Evolutionary conservation across 768 basidiomycete genomes (phyloP), one percentile per base, ranked within the genome.

Genomic region (Suillus occidentalis): DNA sequence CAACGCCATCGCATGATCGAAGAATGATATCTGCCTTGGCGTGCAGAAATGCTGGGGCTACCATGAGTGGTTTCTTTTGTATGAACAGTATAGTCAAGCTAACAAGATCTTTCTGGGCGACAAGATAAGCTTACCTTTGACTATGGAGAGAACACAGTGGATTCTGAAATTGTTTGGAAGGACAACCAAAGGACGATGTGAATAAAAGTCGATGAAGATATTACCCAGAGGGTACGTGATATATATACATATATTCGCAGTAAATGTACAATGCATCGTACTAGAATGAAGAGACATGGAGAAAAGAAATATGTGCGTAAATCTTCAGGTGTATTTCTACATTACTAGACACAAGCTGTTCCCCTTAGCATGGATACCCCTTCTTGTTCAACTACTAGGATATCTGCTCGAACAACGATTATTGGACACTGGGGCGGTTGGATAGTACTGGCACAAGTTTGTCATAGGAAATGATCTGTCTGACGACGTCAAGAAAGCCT

Each of bases 21-120:
- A 82, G 67, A 37, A 79, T 71, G 47, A 79, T 67, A 64, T 81
- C 78, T 4, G 75, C 79, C 36, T 74, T 71, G 28, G 63, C 66
- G 47, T 73, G 71, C 60, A 78, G 65, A 72, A 80, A 76, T n/a
- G 69, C 66, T 61, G 64, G 28, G 80, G 73, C 16, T 18, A 20
- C n/a, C 52, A 53, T 53, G 28, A 53, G 52, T 5, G 14, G 25
- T 18, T 18, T 31, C 52, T 28, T 28, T 53, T 53, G 16, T 9
- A 31, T 34, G 9, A 28, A 52, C 4, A 52, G 16, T 13, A 52
- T 12, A 6, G 37, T 58, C 16, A 40, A 22, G 13, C 40, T 16
- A 14, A 12, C 16, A 28, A 20, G 2, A 18, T 58, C 9, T 40
- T 58, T 28, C 25, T 58, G 57, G 5, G 31, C 18, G 6, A 20